Percentiles rank a stretch among this genome's conserved stretches.
These are phyloP conservation scores for Phylloporus arenicola DNA, from an alignment of 768 basidiomycete species.

Conservation along the genomic window DNA sequence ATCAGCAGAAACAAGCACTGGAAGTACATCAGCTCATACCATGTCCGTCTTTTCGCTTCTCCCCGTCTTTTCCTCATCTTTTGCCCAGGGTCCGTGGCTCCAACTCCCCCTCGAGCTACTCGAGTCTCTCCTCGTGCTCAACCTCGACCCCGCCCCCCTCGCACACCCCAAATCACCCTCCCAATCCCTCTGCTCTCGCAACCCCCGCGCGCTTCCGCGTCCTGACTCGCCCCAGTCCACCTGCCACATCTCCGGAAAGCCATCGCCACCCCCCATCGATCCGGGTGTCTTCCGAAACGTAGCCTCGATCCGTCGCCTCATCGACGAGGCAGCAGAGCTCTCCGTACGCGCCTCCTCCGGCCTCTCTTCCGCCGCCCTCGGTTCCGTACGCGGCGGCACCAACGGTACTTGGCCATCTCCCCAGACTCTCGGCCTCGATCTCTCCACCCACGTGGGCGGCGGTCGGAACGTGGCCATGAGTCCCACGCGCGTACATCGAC, in stretches of 20 bases:
- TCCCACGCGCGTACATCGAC: slow-evolving; percentile 73
- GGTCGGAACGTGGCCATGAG: slow-evolving; percentile 82
- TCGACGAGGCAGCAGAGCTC: slow-evolving; percentile 86
- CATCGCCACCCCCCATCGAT: slow-evolving; percentile 82
- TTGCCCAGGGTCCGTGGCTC: slow-evolving; percentile 78
- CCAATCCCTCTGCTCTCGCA: slow-evolving; percentile 21
- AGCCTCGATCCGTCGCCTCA: slow-evolving; percentile 66
- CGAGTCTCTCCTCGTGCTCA: slow-evolving; percentile 73
- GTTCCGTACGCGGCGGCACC: slow-evolving; percentile 48
- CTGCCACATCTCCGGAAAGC: slow-evolving; percentile 53
- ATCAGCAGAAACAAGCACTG: slow-evolving; percentile 94
- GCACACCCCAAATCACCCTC: slow-evolving; percentile 42
- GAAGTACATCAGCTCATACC: slow-evolving; percentile 89
- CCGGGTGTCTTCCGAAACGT: slow-evolving; percentile 82
- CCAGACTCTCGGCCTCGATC: slow-evolving; percentile 60
- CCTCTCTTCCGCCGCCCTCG: slow-evolving; percentile 67
- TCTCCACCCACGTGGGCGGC: slow-evolving; percentile 45
- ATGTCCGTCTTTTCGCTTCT: slow-evolving; percentile 46
- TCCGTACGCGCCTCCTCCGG: slow-evolving; percentile 86
- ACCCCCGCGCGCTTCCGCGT: slow-evolving; percentile 21
- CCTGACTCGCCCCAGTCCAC: slow-evolving; percentile 42
- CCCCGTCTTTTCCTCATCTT: background rate
- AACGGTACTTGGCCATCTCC: slow-evolving; percentile 57
- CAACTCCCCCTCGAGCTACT: slow-evolving; percentile 83
- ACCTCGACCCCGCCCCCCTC: slow-evolving; percentile 61